Conservation (phyloP, 352 stramenopile genomes). For the Pythium guiyangense region DNA sequence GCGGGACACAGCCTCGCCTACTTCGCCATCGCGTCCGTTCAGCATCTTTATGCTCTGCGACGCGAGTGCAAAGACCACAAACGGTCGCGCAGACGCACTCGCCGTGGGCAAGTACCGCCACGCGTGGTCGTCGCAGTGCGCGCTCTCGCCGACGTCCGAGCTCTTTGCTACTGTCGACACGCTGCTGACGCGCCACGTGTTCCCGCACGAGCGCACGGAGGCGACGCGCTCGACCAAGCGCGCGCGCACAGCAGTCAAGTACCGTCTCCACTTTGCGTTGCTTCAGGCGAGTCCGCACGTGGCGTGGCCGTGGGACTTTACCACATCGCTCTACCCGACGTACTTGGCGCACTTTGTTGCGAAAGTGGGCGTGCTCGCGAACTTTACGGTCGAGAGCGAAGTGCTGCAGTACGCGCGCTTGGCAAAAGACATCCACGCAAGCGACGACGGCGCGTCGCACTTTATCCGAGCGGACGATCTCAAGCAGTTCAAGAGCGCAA, state of each 20-base stretch:
- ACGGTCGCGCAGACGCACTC: conserved; percentile 14
- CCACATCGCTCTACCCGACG: conserved; percentile 23
- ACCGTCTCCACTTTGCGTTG: conserved; percentile 65
- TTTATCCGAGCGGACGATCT: conserved; percentile 59
- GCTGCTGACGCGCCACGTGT: conserved; percentile 38
- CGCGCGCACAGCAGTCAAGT: conserved; percentile 47
- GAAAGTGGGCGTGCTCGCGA: conserved; percentile 50
- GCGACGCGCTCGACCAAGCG: conserved; percentile 13
- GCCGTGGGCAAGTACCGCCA: conserved; percentile 60
- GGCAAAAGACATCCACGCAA: conserved; percentile 42
- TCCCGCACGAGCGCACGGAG: conserved; percentile 10
- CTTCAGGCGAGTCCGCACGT: conserved; percentile 47
- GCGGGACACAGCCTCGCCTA: conserved; percentile 1
- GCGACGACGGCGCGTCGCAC: conserved; percentile 23
- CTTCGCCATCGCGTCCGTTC: conserved; percentile 12
- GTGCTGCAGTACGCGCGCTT: conserved; percentile 63
- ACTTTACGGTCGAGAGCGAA: conserved; percentile 69
- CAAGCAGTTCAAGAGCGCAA: conserved; percentile 76
- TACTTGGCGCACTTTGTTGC: conserved; percentile 41
- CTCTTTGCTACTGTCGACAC: conserved; percentile 29
- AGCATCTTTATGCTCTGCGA: conserved; percentile 46
- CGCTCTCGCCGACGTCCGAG: conserved; percentile 18
- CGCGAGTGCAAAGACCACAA: conserved; percentile 3
- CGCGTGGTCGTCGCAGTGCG: conserved; percentile 44
- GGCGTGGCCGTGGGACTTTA: conserved; percentile 44